Base-by-base conservation (phyloP, 352 stramenopile species). In the Phytophthora crassamura region DNA sequence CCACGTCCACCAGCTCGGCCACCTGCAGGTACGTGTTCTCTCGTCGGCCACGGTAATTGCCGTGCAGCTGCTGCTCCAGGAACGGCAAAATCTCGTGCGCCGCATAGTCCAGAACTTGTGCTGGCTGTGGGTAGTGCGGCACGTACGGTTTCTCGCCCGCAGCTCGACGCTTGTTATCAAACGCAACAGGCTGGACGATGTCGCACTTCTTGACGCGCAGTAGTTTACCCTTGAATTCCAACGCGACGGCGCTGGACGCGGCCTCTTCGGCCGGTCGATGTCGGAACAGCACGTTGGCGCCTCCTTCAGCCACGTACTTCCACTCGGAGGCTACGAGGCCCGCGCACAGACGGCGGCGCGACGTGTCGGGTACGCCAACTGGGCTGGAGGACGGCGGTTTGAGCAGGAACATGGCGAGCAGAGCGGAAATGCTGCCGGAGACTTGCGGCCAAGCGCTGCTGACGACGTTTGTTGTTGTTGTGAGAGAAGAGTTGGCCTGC, bases 161-260 rank as follows among this genome's bases (percentile, higher is more conserved):
- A 8, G 45, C 15, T 14, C 48, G 55, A 18, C 50, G 72, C 56
- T 72, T 79, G 34, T 69, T 67, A 33, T 62, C 39, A 10, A 10
- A 45, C 6, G 41, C 14, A 25, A 25, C 22, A 25, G 22, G 3
- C 42, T 57, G 42, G 16, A 64, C 64, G 2, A 88, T 69, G 65
- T 91, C 86, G 46, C 78, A 90, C 71, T 96, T 96, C 69, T 94
- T 94, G 7, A 96, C 82, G 42, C 89, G 87, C 59, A 96, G 68
- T 20, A 96, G 63, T 54, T 88, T 90, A 11, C 86, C 87, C 20
- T 83, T 78, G 30, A 96, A 92, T 12, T 77, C 66, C 11, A 41
- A 41, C 2, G 70, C 65, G 1, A 67, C 43, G 16, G 52, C 59
- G 40, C 59, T 67, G 10, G 55, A 64, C 11, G 59, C 49, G 2